These are phyloP conservation scores for Ceratocystis cubensis DNA, from an alignment of 2,329 filamentous ascomycete genomes.

Conservation along the genomic window DNA sequence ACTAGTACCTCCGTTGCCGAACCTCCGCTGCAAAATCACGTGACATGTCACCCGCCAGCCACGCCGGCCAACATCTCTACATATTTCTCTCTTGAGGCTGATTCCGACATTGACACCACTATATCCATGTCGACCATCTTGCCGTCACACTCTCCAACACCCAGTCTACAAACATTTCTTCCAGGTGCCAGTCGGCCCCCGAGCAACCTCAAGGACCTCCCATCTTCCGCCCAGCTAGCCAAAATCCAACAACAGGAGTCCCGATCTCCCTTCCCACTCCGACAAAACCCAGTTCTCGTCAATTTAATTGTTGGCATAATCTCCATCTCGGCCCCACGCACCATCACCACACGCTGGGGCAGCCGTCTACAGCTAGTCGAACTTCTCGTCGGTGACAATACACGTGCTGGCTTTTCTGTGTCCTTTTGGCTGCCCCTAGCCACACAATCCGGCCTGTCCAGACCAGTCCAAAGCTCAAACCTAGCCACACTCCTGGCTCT, in stretches of 20 bases:
- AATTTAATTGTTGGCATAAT: conserved; percentile 74
- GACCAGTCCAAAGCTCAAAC: background rate
- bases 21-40: background rate
- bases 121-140: background rate
- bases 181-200: conserved; percentile 25
- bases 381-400: conserved; percentile 74
- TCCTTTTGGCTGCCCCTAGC: conserved; percentile 63
- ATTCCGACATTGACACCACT: background rate
- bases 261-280: background rate
- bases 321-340: conserved; percentile 53
- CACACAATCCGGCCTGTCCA: conserved; percentile 16
- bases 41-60: background rate
- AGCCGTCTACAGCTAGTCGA: conserved; percentile 56
- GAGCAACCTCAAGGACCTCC: conserved; percentile 56
- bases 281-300: conserved; percentile 42
- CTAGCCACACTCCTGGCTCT: conserved; percentile 34
- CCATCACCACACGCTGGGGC: conserved; percentile 55
- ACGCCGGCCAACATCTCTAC: background rate
- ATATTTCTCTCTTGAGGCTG: background rate
- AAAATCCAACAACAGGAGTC: conserved; percentile 43
- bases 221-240: conserved; percentile 51
- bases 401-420: conserved; percentile 63
- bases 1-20: background rate
- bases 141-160: conserved; percentile 5
- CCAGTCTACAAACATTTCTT: conserved; percentile 11